Evolutionary conservation across 768 basidiomycete species (phyloP).

Genomic region (Phanerochaete carnosa): DNA sequence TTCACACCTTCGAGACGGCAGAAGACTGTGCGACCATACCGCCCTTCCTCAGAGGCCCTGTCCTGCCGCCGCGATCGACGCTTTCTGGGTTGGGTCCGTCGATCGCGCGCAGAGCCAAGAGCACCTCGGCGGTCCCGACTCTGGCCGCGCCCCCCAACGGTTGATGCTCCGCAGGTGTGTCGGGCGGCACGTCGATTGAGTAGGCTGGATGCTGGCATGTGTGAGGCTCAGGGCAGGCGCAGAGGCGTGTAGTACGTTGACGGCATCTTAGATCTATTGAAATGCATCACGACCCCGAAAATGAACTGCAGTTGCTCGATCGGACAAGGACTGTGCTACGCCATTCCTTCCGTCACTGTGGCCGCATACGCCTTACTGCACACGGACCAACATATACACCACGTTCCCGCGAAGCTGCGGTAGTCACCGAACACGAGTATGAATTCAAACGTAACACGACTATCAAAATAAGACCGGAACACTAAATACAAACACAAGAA

Average conservation of each 20-base stretch:
- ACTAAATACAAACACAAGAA: neutral
- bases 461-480: too few relatives aligned
- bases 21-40: neutral
- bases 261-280: neutral
- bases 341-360: neutral
- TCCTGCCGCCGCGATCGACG: neutral
- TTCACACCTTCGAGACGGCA: neutral
- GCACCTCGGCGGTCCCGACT: neutral
- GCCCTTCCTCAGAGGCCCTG: neutral
- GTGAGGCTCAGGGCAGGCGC: neutral
- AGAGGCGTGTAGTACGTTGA: neutral
- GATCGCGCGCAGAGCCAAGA: neutral
- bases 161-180: neutral
- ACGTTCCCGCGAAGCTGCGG: neutral
- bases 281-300: neutral
- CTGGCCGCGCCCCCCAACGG: neutral
- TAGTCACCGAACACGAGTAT: neutral
- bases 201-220: neutral
- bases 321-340: neutral
- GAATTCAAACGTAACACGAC: neutral
- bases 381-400: neutral
- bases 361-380: neutral
- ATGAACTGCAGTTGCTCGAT: too few relatives aligned
- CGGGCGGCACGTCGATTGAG: neutral
- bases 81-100: neutral